phyloP scores from a whole-genome alignment of 495 filamentous ascomycete genomes.

The Aspergillus indologenus region DNA sequence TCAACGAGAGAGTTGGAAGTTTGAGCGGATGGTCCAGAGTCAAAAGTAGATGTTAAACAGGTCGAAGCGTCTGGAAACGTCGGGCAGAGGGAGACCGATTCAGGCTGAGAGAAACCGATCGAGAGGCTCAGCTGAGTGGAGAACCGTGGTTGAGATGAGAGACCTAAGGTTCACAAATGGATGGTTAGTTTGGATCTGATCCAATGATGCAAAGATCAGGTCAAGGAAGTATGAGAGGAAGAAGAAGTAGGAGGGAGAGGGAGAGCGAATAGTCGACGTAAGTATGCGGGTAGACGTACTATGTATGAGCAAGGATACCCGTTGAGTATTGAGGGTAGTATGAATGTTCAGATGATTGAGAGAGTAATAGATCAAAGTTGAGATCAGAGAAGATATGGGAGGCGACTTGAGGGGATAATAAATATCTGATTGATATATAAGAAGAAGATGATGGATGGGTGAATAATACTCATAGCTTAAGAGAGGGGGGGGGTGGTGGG shows the following conservation, averaged over 20 bases:
- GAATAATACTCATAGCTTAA: not conserved
- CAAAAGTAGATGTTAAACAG: not conserved
- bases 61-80: slow-evolving; percentile 39
- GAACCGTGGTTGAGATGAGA: slow-evolving; percentile 8
- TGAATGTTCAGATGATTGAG: not conserved
- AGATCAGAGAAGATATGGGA: not conserved
- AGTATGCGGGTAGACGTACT: slow-evolving; percentile 3
- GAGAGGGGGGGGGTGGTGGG: not conserved
- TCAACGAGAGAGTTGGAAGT: slow-evolving; percentile 3
- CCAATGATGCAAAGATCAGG: slow-evolving; percentile 5
- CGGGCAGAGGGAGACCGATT: slow-evolving; percentile 13
- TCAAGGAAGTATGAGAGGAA: not conserved
- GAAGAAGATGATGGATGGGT: not conserved
- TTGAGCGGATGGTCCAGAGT: not conserved
- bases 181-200: slow-evolving; percentile 19
- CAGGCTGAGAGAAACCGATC: not conserved
- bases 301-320: not conserved
- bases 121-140: not conserved
- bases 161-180: slow-evolving; percentile 7
- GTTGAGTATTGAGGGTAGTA: not conserved
- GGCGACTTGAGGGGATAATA: not conserved
- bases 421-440: not conserved
- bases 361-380: not conserved
- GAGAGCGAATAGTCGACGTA: not conserved
- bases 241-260: slow-evolving; percentile 2